Evolutionary conservation across 208 protist genomes (phyloP).

Genomic region (Trypanosoma brucei): DNA sequence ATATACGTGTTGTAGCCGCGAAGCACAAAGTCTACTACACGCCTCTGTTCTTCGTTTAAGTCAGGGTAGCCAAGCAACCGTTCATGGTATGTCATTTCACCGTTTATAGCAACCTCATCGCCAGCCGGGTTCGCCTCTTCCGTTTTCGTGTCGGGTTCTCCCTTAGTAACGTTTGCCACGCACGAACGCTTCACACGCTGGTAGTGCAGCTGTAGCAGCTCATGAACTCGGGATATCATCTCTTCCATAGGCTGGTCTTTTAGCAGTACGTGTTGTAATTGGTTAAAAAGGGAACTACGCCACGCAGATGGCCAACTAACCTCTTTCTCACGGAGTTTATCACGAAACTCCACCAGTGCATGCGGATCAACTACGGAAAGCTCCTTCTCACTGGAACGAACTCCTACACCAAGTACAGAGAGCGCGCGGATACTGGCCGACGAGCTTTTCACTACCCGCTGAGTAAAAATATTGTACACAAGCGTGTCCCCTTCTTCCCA

Average conservation of each 20-base stretch:
- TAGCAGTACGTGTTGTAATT: constrained; percentile 38
- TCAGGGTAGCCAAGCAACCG: constrained; percentile 53
- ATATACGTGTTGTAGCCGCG: constrained; percentile 83
- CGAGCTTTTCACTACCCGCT: constrained; percentile 50
- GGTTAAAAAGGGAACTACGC: constrained; percentile 38
- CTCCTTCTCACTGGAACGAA: constrained; percentile 33
- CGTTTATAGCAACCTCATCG: not conserved
- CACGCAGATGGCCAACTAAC: constrained; percentile 65
- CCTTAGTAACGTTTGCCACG: not conserved
- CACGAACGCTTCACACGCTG: constrained; percentile 17
- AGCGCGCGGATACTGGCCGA: constrained; percentile 45
- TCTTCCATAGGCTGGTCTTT: constrained; percentile 9
- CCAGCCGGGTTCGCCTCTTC: not conserved
- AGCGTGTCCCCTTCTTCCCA: constrained; percentile 15
- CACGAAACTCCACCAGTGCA: constrained; percentile 38
- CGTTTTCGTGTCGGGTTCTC: not conserved
- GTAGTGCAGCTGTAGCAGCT: constrained; percentile 48
- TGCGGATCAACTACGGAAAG: constrained; percentile 39
- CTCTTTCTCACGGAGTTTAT: constrained; percentile 30
- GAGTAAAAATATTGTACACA: constrained; percentile 84
- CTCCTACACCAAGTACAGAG: constrained; percentile 53
- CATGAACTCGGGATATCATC: constrained; percentile 26
- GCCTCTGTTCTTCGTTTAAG: constrained; percentile 79
- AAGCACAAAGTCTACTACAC: constrained; percentile 66
- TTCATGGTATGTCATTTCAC: constrained; percentile 25